Evolutionary conservation across 768 basidiomycete genomes (phyloP).

Genomic region (Lentinula boryana): DNA sequence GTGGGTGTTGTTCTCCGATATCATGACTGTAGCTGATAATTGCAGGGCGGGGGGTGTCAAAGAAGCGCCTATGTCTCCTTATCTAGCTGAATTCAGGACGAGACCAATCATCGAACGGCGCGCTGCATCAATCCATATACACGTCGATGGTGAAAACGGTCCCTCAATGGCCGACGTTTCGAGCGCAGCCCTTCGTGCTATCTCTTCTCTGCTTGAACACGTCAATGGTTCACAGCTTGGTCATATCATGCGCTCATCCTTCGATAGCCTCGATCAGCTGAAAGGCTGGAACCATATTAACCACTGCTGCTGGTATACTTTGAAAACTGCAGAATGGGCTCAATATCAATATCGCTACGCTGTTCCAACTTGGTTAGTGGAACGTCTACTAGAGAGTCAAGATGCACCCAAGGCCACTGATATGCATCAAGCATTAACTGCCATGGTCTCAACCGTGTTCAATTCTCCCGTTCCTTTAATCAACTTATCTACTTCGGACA

Average conservation of each 20-base stretch:
- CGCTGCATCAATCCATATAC: slow-evolving; percentile 85
- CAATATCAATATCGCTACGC: slow-evolving; percentile 93
- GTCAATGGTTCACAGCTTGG: slow-evolving; percentile 73
- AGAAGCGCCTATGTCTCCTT: slow-evolving; percentile 68
- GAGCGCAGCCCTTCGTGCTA: slow-evolving; percentile 63
- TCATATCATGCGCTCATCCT: slow-evolving; percentile 63
- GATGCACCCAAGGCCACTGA: slow-evolving; percentile 40
- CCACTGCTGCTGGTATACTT: slow-evolving; percentile 80
- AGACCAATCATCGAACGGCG: slow-evolving; percentile 75
- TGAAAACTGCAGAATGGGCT: slow-evolving; percentile 77
- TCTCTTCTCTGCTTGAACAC: slow-evolving; percentile 68
- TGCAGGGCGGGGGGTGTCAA: slow-evolving; percentile 56
- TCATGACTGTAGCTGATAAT: slow-evolving; percentile 4
- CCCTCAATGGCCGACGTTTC: slow-evolving; percentile 71
- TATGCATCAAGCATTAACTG: slow-evolving; percentile 56
- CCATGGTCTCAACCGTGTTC: slow-evolving; percentile 82
- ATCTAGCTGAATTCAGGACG: slow-evolving; percentile 79
- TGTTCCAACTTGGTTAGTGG: slow-evolving; percentile 79
- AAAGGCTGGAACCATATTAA: slow-evolving; percentile 61
- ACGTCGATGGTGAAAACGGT: slow-evolving; percentile 84
- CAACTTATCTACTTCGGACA: slow-evolving; percentile 87
- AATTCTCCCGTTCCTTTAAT: slow-evolving; percentile 77
- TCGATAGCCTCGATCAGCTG: slow-evolving; percentile 59
- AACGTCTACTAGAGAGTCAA: slow-evolving; percentile 61
- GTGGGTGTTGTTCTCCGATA: slow-evolving; percentile 34